Conservation (phyloP, 192 early-diverging fungal species). For the Backusella westeae region DNA sequence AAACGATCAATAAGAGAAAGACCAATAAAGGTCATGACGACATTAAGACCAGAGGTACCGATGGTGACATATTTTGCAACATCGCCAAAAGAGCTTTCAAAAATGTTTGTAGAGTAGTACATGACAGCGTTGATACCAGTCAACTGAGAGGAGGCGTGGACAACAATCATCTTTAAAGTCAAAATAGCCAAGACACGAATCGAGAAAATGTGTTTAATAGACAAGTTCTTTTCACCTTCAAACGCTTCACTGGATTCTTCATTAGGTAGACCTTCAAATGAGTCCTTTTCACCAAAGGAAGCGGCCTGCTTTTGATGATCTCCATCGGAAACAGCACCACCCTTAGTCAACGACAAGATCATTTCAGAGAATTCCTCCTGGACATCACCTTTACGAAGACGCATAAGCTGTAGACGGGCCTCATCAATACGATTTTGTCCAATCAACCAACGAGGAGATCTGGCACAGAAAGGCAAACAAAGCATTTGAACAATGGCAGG, state of each 20-base stretch:
- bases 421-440: slow-evolving; percentile 53
- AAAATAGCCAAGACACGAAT: slow-evolving; percentile 37
- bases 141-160: slow-evolving; percentile 55
- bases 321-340: slow-evolving; percentile 11
- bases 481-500: slow-evolving; percentile 57
- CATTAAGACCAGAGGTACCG: slow-evolving; percentile 54
- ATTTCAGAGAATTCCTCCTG: slow-evolving; percentile 57
- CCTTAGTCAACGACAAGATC: slow-evolving; percentile 18
- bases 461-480: slow-evolving; percentile 60
- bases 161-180: slow-evolving; percentile 54
- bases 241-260: background rate
- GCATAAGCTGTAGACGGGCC: slow-evolving; percentile 55
- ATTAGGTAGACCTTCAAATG: slow-evolving; percentile 1
- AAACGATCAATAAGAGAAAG: slow-evolving; percentile 53
- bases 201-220: slow-evolving; percentile 26
- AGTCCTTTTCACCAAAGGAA: background rate
- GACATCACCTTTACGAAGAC: slow-evolving; percentile 53
- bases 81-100: slow-evolving; percentile 50
- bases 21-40: slow-evolving; percentile 54
- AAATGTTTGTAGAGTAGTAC: slow-evolving; percentile 64
- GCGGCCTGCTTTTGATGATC: slow-evolving; percentile 3
- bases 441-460: slow-evolving; percentile 66
- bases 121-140: slow-evolving; percentile 66
- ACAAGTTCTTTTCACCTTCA: slow-evolving; percentile 20
- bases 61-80: slow-evolving; percentile 51